Base-by-base conservation (phyloP, 2,329 filamentous ascomycete genomes). In the Microcyclospora tardicrescens region DNA sequence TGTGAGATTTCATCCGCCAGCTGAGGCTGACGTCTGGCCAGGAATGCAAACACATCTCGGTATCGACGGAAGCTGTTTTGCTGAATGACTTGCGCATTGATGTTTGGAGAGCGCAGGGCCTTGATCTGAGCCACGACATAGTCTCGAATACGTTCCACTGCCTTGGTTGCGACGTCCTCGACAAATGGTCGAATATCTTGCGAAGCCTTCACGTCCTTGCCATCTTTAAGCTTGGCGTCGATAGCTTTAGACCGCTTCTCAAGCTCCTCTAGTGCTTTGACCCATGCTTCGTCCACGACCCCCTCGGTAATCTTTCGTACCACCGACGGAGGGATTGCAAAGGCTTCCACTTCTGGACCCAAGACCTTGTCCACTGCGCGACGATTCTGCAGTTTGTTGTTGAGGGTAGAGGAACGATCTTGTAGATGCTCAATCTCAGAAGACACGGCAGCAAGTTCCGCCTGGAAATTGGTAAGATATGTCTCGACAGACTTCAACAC, bases 71-170 rank as follows among this genome's bases (percentile, higher is more conserved):
- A 86, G 43, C 81, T 83, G 56, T 93, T 84, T 54, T 95, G 86
- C 58, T 98, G 91, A 35, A 98, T 87, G 41, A 96, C 81, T 58
- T 98, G 91, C 2, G 89, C 86, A 59, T 98, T 96, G 59, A 96
- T 94, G 53, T 89, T 91, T 11, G 91, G 91, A 16, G 89, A 94
- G 40, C 91, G 77, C 37, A 98, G 68, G 4, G 87, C 84, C 61
- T 94, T 94, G 58, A 98, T 91, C 59, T 96, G 89, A 12, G 84
- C 75, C 10, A 98, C 91, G 29, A 98, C 71, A 55, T 93, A 93
- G 60, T 98, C 91, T 42, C 93, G 75, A 59, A 96, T 93, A 40
- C 91, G 77, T 61, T 95, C 86, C 19, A 93, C 71, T n/a, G 87
- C 89, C 67, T 91, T 93, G 39, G 81, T 74, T 14, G 80, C 84